A percentile compares a stretch with the other conserved stretches of the same genome.
Evolutionary conservation across 257 asterid genomes (phyloP).

Genomic region (Euphrasia confusa): DNA sequence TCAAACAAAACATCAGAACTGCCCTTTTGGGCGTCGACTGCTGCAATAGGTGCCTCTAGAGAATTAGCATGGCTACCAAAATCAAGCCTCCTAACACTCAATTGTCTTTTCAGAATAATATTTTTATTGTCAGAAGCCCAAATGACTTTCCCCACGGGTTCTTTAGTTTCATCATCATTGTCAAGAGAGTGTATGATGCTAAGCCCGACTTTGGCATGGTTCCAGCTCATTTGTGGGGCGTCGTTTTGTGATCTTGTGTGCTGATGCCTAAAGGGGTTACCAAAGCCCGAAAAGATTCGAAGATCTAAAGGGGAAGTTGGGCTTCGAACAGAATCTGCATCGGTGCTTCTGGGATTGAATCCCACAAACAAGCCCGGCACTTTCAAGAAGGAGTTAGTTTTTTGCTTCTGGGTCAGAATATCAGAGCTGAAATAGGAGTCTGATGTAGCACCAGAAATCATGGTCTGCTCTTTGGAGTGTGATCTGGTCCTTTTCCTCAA

Average conservation of each 20-base stretch:
- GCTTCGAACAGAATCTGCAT: conserved; percentile 80
- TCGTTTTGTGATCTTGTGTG: conserved; percentile 34
- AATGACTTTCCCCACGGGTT: conserved; percentile 30
- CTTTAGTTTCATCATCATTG: conserved; percentile 30
- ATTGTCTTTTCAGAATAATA: conserved; percentile 55
- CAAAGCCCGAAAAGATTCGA: conserved; percentile 61
- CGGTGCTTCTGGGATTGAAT: conserved; percentile 55
- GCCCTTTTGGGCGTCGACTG: conserved; percentile 30
- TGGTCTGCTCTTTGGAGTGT: conserved; percentile 51
- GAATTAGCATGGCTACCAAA: conserved; percentile 33
- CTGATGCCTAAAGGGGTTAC: conserved; percentile 63
- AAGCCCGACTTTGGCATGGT: conserved; percentile 70
- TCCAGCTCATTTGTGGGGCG: conserved; percentile 60
- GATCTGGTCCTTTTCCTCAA: conserved; percentile 72
- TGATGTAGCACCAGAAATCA: conserved; percentile 43
- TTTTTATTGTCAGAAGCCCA: conserved; percentile 50
- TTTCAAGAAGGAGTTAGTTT: conserved; percentile 41
- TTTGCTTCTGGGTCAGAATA: conserved; percentile 47
- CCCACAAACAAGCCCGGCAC: conserved; percentile 71
- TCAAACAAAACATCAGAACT: conserved; percentile 63
- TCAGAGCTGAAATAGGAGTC: conserved; percentile 52
- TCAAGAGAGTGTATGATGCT: conserved; percentile 80
- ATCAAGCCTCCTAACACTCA: conserved; percentile 39
- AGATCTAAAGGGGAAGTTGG: conserved; percentile 92
- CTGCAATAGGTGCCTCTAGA: conserved; percentile 45